A percentile compares a stretch with the other conserved stretches of the same genome.
Conservation (phyloP, 371 early-diverging fungal species). For the Smittium mucronatum region DNA sequence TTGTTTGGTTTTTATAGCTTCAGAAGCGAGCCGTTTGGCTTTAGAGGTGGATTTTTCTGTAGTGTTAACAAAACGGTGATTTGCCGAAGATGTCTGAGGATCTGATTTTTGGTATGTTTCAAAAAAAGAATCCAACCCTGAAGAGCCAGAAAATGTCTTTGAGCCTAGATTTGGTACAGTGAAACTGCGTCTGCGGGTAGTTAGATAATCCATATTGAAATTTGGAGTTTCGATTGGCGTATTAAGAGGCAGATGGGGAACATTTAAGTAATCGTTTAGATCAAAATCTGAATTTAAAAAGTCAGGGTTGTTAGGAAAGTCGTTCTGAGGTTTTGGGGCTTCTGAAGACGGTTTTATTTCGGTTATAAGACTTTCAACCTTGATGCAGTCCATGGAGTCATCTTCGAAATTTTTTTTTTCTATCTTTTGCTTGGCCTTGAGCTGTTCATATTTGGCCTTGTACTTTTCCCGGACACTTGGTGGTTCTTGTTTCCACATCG, state of each 20-base stretch:
- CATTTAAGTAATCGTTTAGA: neutral
- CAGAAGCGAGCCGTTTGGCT: neutral
- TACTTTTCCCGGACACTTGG: conserved; percentile 46
- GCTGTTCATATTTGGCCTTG: conserved; percentile 44
- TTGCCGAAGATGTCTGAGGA: neutral
- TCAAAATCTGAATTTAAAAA: neutral
- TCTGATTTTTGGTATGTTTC: neutral
- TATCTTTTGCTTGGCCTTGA: conserved; percentile 27
- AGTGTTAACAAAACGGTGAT: neutral
- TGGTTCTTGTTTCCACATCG: conserved; percentile 47
- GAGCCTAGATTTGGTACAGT: neutral
- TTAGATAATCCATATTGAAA: neutral
- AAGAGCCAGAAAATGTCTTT: neutral
- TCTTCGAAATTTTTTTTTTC: neutral
- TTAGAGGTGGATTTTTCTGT: neutral
- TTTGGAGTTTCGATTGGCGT: neutral
- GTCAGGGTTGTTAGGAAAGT: neutral
- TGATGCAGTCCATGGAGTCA: neutral
- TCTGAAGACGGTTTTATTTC: neutral
- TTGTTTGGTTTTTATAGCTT: neutral
- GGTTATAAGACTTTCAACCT: neutral
- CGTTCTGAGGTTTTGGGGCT: neutral
- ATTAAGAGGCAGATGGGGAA: neutral
- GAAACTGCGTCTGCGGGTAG: neutral
- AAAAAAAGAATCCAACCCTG: neutral